phyloP scores from a whole-genome alignment of 2,329 filamentous ascomycete genomes.

The Diplodia mutila region DNA sequence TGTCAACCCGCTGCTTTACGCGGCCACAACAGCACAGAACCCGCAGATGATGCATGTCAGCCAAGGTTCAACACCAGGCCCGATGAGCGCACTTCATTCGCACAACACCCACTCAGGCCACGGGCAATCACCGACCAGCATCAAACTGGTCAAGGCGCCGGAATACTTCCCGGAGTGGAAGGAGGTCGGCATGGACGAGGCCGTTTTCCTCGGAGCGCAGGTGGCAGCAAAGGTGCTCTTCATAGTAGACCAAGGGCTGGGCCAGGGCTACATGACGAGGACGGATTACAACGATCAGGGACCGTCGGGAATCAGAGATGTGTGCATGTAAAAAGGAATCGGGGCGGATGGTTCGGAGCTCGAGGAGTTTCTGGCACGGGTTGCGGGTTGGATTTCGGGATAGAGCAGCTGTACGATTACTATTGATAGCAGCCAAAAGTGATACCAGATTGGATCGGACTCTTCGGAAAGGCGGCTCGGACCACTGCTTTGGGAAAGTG shows the following conservation, averaged over 20 bases:
- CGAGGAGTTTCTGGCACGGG: slow-evolving; percentile 20
- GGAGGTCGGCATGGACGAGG: slow-evolving; percentile 74
- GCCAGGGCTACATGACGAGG: slow-evolving; percentile 70
- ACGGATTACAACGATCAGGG: slow-evolving; percentile 71
- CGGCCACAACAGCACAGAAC: slow-evolving; percentile 77
- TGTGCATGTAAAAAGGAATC: slow-evolving; percentile 21
- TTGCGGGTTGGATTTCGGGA: not conserved
- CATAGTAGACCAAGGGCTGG: slow-evolving; percentile 67
- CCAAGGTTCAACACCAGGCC: slow-evolving; percentile 29
- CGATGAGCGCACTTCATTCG: slow-evolving; percentile 37
- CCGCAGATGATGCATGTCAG: slow-evolving; percentile 49
- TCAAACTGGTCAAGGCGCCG: slow-evolving; percentile 76
- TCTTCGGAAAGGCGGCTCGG: not conserved
- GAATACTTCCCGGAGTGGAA: slow-evolving; percentile 93
- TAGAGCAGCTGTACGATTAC: slow-evolving; percentile 23
- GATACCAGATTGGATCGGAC: slow-evolving; percentile 2
- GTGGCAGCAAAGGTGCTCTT: slow-evolving; percentile 79
- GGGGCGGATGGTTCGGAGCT: slow-evolving; percentile 4
- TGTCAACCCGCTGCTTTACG: slow-evolving; percentile 89
- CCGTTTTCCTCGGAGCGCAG: slow-evolving; percentile 83
- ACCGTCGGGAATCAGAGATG: slow-evolving; percentile 65
- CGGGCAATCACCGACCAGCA: slow-evolving; percentile 78
- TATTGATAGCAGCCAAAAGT: slow-evolving; percentile 7
- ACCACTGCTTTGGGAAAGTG: not conserved
- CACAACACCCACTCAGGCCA: slow-evolving; percentile 64